These are phyloP conservation scores for Isatis lusitanica DNA, from an alignment of 441 rosid species.

Conservation along the genomic window DNA sequence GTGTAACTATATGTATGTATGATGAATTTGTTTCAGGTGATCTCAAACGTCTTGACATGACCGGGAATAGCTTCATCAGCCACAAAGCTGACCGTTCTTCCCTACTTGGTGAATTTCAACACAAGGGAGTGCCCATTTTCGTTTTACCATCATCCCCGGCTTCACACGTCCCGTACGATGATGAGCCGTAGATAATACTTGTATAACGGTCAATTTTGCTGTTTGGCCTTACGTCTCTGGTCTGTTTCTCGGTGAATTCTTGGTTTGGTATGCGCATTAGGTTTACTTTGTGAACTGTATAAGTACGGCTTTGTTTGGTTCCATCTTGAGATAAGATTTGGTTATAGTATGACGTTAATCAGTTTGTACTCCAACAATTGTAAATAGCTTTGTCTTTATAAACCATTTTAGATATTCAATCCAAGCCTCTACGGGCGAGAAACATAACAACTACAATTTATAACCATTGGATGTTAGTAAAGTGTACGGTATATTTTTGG, in stretches of 20 bases:
- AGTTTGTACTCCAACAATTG: no score
- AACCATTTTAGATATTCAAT: no score
- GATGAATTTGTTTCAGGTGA: conserved; percentile 47
- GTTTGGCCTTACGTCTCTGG: not conserved
- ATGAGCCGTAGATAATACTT: conserved; percentile 60
- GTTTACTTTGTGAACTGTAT: not conserved
- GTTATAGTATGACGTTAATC: no score
- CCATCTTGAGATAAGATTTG: no score
- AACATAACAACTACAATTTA: no score
- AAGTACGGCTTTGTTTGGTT: no score
- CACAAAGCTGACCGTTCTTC: conserved; percentile 40
- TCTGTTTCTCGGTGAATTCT: not conserved
- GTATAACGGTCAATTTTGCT: not conserved
- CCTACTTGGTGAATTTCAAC: conserved; percentile 51
- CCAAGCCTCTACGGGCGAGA: no score
- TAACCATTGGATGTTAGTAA: no score
- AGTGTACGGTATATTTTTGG: no score
- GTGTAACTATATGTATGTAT: conserved; percentile 6
- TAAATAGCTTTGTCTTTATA: no score
- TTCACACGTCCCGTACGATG: conserved; percentile 61
- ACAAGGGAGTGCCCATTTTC: conserved; percentile 58
- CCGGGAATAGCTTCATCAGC: conserved; percentile 55
- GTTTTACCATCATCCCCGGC: conserved; percentile 44
- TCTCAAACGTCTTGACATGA: conserved; percentile 66
- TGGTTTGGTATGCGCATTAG: not conserved